Conservation (phyloP, 352 stramenopile species). For the Sclerospora graminicola region DNA sequence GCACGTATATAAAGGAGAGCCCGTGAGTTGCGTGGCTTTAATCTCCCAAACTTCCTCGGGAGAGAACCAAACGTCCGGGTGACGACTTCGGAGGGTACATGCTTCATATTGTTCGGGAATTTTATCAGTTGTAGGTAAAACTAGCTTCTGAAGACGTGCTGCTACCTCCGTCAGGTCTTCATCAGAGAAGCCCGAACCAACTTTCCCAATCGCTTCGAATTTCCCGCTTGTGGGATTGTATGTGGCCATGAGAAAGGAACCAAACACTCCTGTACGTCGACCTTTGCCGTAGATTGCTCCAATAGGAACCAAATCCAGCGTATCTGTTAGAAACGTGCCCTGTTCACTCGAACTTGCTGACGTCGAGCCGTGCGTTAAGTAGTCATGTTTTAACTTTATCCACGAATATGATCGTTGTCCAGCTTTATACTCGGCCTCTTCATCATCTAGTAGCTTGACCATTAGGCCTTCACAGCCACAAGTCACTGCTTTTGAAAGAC, state of each 20-base stretch:
- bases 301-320: constrained; percentile 98
- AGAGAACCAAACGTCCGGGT: constrained; percentile 91
- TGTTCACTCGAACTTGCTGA: constrained; percentile 10
- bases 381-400: constrained; percentile 84
- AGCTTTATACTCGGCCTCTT: constrained; percentile 49
- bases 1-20: constrained; percentile 92
- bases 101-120: constrained; percentile 48
- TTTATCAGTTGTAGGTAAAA: constrained; percentile 29
- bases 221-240: constrained; percentile 91
- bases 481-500: constrained; percentile 38
- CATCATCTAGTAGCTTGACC: constrained; percentile 51
- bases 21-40: constrained; percentile 95
- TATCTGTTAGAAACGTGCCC: constrained; percentile 64
- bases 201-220: constrained; percentile 90
- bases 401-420: constrained; percentile 64
- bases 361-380: constrained; percentile 26
- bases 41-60: constrained; percentile 97
- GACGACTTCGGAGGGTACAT: constrained; percentile 44
- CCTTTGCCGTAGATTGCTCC: constrained; percentile 94
- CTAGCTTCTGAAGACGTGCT: constrained; percentile 30
- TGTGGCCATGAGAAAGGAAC: constrained; percentile 96
- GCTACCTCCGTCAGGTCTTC: constrained; percentile 81
- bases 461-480: constrained; percentile 75
- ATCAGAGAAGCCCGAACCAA: constrained; percentile 98
- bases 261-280: constrained; percentile 92